Base-by-base conservation (phyloP, 768 basidiomycete species). In the Termitomyces sp. region DNA sequence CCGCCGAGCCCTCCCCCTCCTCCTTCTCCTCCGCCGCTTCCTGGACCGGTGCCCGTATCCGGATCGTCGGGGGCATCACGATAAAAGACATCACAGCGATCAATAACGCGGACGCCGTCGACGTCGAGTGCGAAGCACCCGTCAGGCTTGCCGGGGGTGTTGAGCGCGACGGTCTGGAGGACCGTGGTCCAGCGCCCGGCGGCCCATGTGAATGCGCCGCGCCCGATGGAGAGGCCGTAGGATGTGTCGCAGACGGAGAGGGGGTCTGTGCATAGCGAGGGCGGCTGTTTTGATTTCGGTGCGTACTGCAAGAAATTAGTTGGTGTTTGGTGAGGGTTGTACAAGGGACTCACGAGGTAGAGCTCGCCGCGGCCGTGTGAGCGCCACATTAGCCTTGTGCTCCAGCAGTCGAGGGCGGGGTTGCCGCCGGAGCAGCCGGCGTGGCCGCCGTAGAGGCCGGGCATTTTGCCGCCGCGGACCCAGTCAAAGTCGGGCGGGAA, bases 371-470 rank as follows among this genome's bases (percentile, higher is more conserved):
- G 70, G 4, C 93, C 92, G 0, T 72, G 72, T 13, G 69, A 66
- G 41, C 89, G 77, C 88, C 89, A 95, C 93, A 95, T 95, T 63
- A 95, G 58, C 30, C 93, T 73, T 6, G 92, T 93, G 67, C 89
- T 91, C 67, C 91, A 95, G 65, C 93, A 95, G 46, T 80, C 76
- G 37, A 75, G 62, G 7, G 91, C 93, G n/a, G 78, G 77, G 63
- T 84, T 75, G 1, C 91, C 91, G 6, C 91, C 91, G 20, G 89
- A 90, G 68, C 90, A 92, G 20, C 76, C 79, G 4, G 67, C 74
- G 62, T 81, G 84, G 0, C 89, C 89, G 0, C 88, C 88, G 65
- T 86, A 92, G 4, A 94, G 61, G 0, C 93, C 94, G 0, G 93
- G 91, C 6, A 95, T 69, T 72, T 97, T 95, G 7, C 94, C 94